Base-by-base conservation (phyloP, 495 filamentous ascomycete species). In the Hypomontagnella monticulosa region DNA sequence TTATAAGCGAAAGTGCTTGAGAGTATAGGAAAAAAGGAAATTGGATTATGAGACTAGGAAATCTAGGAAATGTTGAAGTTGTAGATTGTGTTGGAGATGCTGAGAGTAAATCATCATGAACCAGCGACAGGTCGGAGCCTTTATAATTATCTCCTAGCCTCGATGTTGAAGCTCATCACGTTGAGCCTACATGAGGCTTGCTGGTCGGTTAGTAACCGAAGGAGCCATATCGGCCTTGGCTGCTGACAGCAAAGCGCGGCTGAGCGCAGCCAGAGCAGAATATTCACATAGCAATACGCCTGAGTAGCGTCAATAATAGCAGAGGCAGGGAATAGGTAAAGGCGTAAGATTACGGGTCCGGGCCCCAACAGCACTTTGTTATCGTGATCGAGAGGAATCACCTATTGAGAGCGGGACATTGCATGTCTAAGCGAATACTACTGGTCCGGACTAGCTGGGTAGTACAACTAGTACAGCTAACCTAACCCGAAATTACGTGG, bases 231-330 rank as follows among this genome's bases (percentile, higher is more conserved):
- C 40, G 16, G 19, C 43, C 32, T 52, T 61, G 44, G 44, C 57
- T 53, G 63, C 63, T 67, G 63, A 61, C 52, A 38, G 50, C 16
- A 56, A 46, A 37, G 30, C 19, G 38, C 63, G 57, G 63, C 63
- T 61, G 51, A 52, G 51, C 20, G 52, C 63, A 56, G 49, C 18
- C 50, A 30, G 6, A 27, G 23, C 23, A 16, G 33, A 15, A 52
- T n/a, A 55, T 8, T 11, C 32, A 34, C 38, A 46, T 9, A 43
- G 34, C 19, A 27, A 56, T 34, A 33, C 30, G 34, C 15, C 43
- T 27, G 46, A 33, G n/a, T 38, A 20, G 16, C n/a, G 48, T 16
- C 4, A 36, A 23, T 16, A 51, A 59, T 46, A 41, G 37, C 18
- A 41, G 36, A 50, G 27, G 47, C 41, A 18, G 46, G 30, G 27